Evolutionary conservation across 176 grass and related monocot genomes (phyloP), one percentile per base, ranked within the genome.

Genomic region (Saccharum officinarum): DNA sequence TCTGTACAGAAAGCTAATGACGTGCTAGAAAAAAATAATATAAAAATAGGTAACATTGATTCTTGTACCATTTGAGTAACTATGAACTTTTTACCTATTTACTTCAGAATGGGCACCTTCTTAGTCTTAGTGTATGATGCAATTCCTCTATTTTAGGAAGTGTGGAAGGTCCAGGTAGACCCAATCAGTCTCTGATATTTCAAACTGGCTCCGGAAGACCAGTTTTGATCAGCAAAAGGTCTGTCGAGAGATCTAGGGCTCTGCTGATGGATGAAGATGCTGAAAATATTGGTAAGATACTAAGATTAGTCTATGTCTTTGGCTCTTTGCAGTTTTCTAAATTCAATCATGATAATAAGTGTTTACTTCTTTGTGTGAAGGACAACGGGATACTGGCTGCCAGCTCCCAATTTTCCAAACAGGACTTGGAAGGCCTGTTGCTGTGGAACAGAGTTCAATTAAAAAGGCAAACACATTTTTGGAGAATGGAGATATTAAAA

Each of bases 331-430:
- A 73, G 52, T 69, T 81, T 38, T 74, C 0, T 71, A 52, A 36
- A 36, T 36, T 36, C 34, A 36, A 36, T 36, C 34, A 36, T 36
- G 34, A 52, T 85, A 38, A 18, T 82, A 74, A 76, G 73, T 86
- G 36, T 3, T 73, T 62, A 40, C 37, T 30, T 64, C 12, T 66
- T 74, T 64, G 50, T 86, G 30, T 81, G 62, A 79, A 92, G 83
- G 76, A 73, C 64, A 80, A 85, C 9, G 47, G 37, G 71, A 90
- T 77, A 34, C 86, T 77, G 67, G 71, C 41, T 73, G 17, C 37
- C 64, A 90, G 78, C 80, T 82, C 84, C 88, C 88, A 79, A 25
- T 91, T 71, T 92, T 97, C 65, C 79, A 83, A 82, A 95, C 91
- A 77, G 87, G 91, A 82, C 63, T 83, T 67, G 89, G 95, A 71